Conservation (phyloP, 345 rosid genomes). For the Eucalyptus shirleyi region DNA sequence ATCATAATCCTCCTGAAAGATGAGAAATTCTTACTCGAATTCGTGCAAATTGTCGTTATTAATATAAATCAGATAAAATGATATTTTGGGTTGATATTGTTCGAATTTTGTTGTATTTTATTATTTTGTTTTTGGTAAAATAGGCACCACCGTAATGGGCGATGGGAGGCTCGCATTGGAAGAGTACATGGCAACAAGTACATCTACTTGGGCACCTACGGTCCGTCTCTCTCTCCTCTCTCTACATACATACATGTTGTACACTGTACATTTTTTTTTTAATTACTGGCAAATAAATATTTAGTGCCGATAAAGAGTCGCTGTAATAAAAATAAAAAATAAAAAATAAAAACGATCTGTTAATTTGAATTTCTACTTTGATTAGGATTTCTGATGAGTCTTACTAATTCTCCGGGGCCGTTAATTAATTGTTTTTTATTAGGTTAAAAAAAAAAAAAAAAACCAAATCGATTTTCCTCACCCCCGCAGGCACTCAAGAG, state of each 20-base stretch:
- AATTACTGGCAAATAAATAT: neutral
- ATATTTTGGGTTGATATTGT: too few species aligned
- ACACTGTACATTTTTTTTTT: neutral
- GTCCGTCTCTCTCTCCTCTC: constrained; percentile 19
- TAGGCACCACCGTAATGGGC: constrained; percentile 96
- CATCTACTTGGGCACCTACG: constrained; percentile 85
- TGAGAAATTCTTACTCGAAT: too few species aligned
- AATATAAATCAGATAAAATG: too few species aligned
- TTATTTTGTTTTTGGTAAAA: neutral
- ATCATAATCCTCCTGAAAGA: too few species aligned
- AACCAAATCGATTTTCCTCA: neutral
- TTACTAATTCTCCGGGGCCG: neutral
- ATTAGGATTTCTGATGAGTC: neutral
- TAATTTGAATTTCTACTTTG: too few species aligned
- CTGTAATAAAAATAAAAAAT: too few species aligned
- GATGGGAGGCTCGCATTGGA: constrained; percentile 96
- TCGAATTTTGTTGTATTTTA: too few species aligned
- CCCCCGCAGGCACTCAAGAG: constrained; percentile 38
- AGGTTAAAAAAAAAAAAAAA: too few species aligned
- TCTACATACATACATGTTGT: neutral
- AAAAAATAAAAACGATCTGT: too few species aligned
- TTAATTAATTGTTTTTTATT: too few species aligned
- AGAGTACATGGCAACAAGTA: constrained; percentile 89
- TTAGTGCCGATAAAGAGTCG: neutral
- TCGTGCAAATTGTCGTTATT: too few species aligned